Evolutionary conservation across 768 basidiomycete species (phyloP).

Genomic region (Suillus weaverae): DNA sequence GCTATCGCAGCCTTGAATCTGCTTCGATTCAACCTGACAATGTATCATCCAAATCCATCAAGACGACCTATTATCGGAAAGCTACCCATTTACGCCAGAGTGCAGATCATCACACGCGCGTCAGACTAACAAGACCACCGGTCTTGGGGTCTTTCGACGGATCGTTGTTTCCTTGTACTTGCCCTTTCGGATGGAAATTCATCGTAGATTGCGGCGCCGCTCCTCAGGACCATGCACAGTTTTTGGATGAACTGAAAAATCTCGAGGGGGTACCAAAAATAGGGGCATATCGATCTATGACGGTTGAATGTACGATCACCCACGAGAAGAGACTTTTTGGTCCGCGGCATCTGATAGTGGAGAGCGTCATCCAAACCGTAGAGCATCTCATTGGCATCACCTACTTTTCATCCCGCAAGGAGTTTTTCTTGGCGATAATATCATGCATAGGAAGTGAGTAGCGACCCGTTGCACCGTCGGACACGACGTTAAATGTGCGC

Average conservation of each 20-base stretch:
- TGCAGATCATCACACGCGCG: neutral
- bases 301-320: neutral
- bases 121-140: neutral
- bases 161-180: neutral
- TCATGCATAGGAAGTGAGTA: neutral
- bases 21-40: neutral
- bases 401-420: neutral
- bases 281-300: neutral
- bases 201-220: neutral
- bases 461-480: neutral
- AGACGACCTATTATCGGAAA: neutral
- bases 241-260: neutral
- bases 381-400: neutral
- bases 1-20: neutral
- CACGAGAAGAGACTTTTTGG: neutral
- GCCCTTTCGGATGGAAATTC: neutral
- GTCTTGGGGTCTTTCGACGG: neutral
- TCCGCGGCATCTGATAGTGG: neutral
- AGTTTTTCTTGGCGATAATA: neutral
- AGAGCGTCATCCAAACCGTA: neutral
- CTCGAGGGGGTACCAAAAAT: neutral
- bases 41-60: neutral
- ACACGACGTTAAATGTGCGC: neutral
- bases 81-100: neutral
- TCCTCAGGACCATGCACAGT: neutral